Evolutionary conservation across 2,329 filamentous ascomycete species (phyloP).

Genomic region (Ascochyta clinopodiicola): DNA sequence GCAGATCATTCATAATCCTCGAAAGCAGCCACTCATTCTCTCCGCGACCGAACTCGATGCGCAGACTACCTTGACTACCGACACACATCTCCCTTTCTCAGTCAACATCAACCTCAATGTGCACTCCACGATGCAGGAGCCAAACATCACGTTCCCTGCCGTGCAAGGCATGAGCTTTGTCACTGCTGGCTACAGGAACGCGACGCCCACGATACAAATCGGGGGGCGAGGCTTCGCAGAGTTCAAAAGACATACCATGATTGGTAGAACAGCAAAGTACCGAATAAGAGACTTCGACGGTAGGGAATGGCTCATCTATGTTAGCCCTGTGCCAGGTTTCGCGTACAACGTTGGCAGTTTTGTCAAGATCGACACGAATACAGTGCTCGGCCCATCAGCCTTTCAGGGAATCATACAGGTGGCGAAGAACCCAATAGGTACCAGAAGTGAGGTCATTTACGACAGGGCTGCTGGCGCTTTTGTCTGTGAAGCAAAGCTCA

Average conservation of each 20-base stretch:
- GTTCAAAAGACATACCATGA: constrained; percentile 64
- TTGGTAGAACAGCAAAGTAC: constrained; percentile 76
- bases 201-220: constrained; percentile 72
- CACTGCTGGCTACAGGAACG: constrained; percentile 75
- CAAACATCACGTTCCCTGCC: constrained; percentile 77
- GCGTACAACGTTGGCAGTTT: constrained; percentile 69
- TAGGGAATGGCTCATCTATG: constrained; percentile 78
- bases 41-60: constrained; percentile 76
- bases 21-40: constrained; percentile 80
- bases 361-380: constrained; percentile 64
- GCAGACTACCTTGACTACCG: constrained; percentile 63
- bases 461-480: constrained; percentile 81
- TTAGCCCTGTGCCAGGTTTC: constrained; percentile 59
- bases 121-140: constrained; percentile 58
- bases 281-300: constrained; percentile 73
- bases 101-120: constrained; percentile 71
- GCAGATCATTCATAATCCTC: constrained; percentile 78
- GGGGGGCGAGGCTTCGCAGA: constrained; percentile 76
- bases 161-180: constrained; percentile 91
- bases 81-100: constrained; percentile 63
- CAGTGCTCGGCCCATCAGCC: constrained; percentile 67
- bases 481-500: constrained; percentile 67
- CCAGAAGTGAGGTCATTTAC: constrained; percentile 69
- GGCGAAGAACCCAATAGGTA: constrained; percentile 71
- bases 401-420: constrained; percentile 85